These are phyloP conservation scores for Salvia miltiorrhiza DNA, from an alignment of 257 asterid genomes.

Conservation along the genomic window DNA sequence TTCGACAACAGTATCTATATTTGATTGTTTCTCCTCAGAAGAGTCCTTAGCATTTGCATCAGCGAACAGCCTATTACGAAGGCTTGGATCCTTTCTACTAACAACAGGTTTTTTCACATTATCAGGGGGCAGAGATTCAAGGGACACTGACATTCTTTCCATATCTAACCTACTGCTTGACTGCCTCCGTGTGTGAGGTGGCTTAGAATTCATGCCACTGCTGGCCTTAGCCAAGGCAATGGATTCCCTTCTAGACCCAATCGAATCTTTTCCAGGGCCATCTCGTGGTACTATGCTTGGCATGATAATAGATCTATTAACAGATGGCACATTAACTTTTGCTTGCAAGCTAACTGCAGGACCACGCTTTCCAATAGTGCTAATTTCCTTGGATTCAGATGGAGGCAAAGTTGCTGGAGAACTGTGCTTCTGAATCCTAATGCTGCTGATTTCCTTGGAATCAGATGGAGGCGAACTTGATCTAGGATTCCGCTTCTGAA, in stretches of 20 bases:
- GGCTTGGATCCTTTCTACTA: slow-evolving; percentile 39
- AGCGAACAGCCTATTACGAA: slow-evolving; percentile 37
- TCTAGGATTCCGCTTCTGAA: too few relatives aligned
- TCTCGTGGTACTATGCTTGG: slow-evolving; percentile 79
- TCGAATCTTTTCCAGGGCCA: slow-evolving; percentile 41
- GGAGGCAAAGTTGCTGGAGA: slow-evolving; percentile 37
- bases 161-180: slow-evolving; percentile 55
- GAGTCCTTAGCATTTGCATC: slow-evolving; percentile 57
- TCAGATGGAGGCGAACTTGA: too few relatives aligned
- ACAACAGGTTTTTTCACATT: slow-evolving; percentile 28
- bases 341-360: slow-evolving; percentile 40
- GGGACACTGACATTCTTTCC: slow-evolving; percentile 53
- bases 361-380: slow-evolving; percentile 44
- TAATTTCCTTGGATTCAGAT: slow-evolving; percentile 55
- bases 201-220: slow-evolving; percentile 42
- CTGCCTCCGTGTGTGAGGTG: slow-evolving; percentile 49
- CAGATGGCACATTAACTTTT: slow-evolving; percentile 39
- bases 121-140: slow-evolving; percentile 40
- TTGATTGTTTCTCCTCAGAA: slow-evolving; percentile 49
- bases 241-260: slow-evolving; percentile 65
- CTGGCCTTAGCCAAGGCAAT: slow-evolving; percentile 39
- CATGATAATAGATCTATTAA: slow-evolving; percentile 51
- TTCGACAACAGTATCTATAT: slow-evolving; percentile 38
- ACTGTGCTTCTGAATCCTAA: slow-evolving; percentile 51
- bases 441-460: slow-evolving; percentile 40